Base-by-base conservation (phyloP, 768 basidiomycete genomes). In the Naganishia onofrii region DNA sequence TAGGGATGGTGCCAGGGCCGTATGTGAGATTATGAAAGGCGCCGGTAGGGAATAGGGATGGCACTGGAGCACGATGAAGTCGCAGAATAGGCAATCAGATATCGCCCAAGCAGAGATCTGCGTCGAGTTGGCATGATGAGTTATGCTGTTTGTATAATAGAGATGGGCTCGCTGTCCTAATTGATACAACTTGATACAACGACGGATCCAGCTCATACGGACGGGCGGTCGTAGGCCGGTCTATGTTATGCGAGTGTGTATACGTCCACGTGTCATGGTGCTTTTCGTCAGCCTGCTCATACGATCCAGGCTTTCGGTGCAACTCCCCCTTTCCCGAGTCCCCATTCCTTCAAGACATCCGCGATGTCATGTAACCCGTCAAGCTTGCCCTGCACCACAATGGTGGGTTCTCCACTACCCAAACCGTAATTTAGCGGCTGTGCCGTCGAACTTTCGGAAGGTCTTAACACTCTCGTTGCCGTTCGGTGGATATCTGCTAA, bases 351-450 rank as follows among this genome's bases (percentile, higher is more conserved):
- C 73, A 80, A 65, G 21, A 72, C 72, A 31, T 71, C 60, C 68
- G 70, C 70, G 7, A 82, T 76, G 73, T 88, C 84, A 15, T 48
- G 57, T 19, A 36, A 58, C 10, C 87, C 87, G 52, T 91, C 90
- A 67, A 93, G 87, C 67, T 86, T 86, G 4, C 93, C 94, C 88
- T 91, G 90, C 38, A 85, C 87, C 4, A 96, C 88, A 46, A 96
- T 84, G 1, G 93, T 92, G 5, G 92, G 87, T 75, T 87, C 70
- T 6, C 81, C 81, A 86, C 74, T 85, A 85, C 81, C 78, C 31
- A 77, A 69, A 53, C 80, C 77, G 56, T 75, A 74, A 68, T 80
- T 80, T 42, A 80, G 51, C 29, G 70, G 68, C 10, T 66, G 56
- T 13, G 63, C 64, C 21, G 65, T 48, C 55, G 68, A 32, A 26